These are phyloP conservation scores for Kuraishia cidri DNA, from an alignment of 805 yeast species.

Conservation along the genomic window DNA sequence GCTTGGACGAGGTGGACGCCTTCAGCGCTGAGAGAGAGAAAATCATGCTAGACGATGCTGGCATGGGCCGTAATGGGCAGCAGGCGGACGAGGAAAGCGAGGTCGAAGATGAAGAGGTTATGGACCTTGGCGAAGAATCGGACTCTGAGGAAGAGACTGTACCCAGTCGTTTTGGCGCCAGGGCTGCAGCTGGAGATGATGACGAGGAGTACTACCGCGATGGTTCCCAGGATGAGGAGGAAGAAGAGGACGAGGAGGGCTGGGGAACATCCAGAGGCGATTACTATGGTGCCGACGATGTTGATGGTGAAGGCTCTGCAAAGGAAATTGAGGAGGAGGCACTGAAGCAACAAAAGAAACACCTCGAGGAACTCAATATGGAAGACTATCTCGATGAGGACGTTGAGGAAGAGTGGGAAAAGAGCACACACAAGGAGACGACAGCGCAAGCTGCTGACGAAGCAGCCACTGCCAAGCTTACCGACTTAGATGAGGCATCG, in stretches of 20 bases:
- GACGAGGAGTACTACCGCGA: conserved; percentile 12
- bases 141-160: conserved; percentile 24
- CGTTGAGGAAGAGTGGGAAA: conserved; percentile 71
- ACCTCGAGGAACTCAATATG: conserved; percentile 66
- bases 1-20: conserved; percentile 59
- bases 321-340: conserved; percentile 84
- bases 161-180: conserved; percentile 31
- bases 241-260: conserved; percentile 21
- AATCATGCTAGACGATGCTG: conserved; percentile 48
- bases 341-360: conserved; percentile 71
- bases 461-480: conserved; percentile 32
- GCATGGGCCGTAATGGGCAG: conserved; percentile 23
- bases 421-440: conserved; percentile 33
- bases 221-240: conserved; percentile 14
- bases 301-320: conserved; percentile 69
- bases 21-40: conserved; percentile 55
- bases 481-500: conserved; percentile 41
- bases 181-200: conserved; percentile 38
- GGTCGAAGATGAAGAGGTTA: conserved; percentile 52
- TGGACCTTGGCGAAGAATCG: conserved; percentile 27
- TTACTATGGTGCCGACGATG: conserved; percentile 57
- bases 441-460: conserved; percentile 20
- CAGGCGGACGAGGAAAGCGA: conserved; percentile 25
- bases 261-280: conserved; percentile 39
- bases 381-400: conserved; percentile 75